Conservation (phyloP, 2,329 filamentous ascomycete species). For the Neofusicoccum cordaticola region DNA sequence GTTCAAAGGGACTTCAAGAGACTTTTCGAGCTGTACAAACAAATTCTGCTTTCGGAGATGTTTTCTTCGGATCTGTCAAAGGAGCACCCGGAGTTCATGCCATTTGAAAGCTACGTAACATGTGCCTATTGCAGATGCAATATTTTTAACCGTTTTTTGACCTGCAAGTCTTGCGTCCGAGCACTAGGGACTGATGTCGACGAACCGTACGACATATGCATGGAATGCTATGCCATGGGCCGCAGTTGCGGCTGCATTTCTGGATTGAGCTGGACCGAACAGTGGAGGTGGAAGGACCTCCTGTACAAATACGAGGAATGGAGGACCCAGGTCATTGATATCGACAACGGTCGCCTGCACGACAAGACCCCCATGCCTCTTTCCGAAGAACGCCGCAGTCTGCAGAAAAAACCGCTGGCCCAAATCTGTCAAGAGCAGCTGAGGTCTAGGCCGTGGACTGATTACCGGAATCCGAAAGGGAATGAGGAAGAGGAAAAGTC, state of each 20-base stretch:
- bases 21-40: conserved; percentile 74
- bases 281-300: conserved; percentile 82
- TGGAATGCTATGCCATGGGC: conserved; percentile 99
- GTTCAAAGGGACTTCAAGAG: conserved; percentile 79
- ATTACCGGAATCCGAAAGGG: conserved; percentile 64
- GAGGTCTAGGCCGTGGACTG: conserved; percentile 73
- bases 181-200: conserved; percentile 66
- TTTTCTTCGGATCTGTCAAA: conserved; percentile 63
- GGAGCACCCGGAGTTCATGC: conserved; percentile 72
- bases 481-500: conserved; percentile 45
- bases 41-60: conserved; percentile 80
- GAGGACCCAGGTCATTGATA: conserved; percentile 72
- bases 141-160: conserved; percentile 95
- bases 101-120: conserved; percentile 87
- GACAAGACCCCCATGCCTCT: conserved; percentile 68
- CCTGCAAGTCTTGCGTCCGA: conserved; percentile 79
- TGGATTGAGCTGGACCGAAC: conserved; percentile 84
- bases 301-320: conserved; percentile 76
- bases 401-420: conserved; percentile 75
- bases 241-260: conserved; percentile 88
- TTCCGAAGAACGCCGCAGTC: conserved; percentile 63
- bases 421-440: conserved; percentile 94
- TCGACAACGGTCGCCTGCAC: conserved; percentile 65
- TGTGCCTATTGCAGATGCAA: conserved; percentile 95
- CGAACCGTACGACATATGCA: conserved; percentile 91